These are phyloP conservation scores for Mortierella sp. DNA, from an alignment of 371 early-diverging fungal species.

Conservation along the genomic window DNA sequence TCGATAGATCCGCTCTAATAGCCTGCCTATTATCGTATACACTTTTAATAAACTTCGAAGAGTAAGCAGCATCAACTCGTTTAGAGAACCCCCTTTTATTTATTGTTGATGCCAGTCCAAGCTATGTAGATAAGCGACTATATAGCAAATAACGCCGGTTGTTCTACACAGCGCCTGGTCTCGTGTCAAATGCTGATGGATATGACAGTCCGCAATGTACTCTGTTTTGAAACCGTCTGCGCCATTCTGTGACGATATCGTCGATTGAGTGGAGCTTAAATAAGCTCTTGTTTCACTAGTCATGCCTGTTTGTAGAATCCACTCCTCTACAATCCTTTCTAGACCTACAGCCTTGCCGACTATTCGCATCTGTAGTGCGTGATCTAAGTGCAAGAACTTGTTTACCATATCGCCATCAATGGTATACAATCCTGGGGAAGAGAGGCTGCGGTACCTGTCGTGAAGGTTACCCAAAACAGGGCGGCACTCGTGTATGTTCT, in stretches of 20 bases:
- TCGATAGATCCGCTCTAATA: too few relatives aligned
- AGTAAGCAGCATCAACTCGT: neutral
- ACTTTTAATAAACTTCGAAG: neutral
- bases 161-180: constrained; percentile 10
- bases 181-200: neutral
- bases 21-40: neutral
- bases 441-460: constrained; percentile 25
- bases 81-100: neutral
- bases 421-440: constrained; percentile 8
- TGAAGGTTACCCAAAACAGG: constrained; percentile 30
- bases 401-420: constrained; percentile 36
- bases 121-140: constrained; percentile 9
- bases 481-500: constrained; percentile 18
- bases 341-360: constrained; percentile 17
- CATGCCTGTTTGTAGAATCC: constrained; percentile 20
- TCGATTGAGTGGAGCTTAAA: neutral
- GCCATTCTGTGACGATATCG: neutral
- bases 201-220: neutral
- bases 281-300: neutral
- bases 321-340: constrained; percentile 27
- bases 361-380: constrained; percentile 20
- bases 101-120: constrained; percentile 48
- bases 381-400: constrained; percentile 31
- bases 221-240: neutral
- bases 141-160: constrained; percentile 10